Conservation (phyloP, 352 stramenopile species). For the Globisporangium paddicum region DNA sequence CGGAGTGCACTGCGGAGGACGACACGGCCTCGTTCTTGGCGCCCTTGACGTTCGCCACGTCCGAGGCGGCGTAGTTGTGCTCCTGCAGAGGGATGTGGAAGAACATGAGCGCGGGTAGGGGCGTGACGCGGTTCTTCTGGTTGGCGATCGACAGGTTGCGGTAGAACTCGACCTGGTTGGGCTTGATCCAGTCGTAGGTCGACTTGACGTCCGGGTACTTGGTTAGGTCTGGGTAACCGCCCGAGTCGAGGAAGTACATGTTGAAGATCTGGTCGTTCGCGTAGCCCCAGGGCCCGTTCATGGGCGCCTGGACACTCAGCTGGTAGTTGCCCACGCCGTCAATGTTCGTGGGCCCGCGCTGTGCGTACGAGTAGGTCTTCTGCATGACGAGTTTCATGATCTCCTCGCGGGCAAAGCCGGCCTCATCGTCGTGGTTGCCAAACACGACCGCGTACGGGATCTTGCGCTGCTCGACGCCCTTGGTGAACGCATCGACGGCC, state of each 20-base stretch:
- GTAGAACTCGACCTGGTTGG: conserved; percentile 40
- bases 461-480: conserved; percentile 26
- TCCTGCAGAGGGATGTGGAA: conserved; percentile 62
- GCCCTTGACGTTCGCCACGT: conserved; percentile 11
- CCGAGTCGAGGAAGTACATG: conserved; percentile 74
- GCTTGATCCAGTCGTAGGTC: conserved; percentile 49
- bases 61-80: conserved; percentile 21
- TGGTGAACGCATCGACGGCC: conserved; percentile 33
- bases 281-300: conserved; percentile 28
- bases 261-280: conserved; percentile 33
- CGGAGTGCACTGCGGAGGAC: conserved; percentile 24
- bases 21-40: conserved; percentile 26
- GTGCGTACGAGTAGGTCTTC: conserved; percentile 39
- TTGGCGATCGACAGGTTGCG: conserved; percentile 23
- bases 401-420: conserved; percentile 30
- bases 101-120: conserved; percentile 45
- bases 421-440: conserved; percentile 65
- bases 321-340: conserved; percentile 68
- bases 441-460: conserved; percentile 59
- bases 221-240: conserved; percentile 25
- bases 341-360: conserved; percentile 39
- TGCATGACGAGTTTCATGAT: conserved; percentile 32
- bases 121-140: neutral
- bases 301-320: conserved; percentile 39
- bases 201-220: conserved; percentile 23